Conservation (phyloP, 306 rosid genomes). For the Rosa persica region DNA sequence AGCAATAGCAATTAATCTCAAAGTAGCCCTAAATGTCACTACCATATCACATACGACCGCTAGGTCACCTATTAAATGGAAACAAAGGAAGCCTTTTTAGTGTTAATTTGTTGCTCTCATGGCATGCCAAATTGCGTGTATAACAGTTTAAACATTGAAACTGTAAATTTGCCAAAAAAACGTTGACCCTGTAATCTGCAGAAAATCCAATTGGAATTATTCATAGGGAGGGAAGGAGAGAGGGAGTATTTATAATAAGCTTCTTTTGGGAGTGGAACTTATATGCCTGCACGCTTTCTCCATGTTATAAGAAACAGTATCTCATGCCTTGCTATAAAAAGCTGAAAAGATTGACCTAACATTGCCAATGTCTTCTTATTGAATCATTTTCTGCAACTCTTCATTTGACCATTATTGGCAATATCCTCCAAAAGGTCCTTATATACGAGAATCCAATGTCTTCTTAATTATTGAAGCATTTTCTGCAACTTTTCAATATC, state of each 20-base stretch:
- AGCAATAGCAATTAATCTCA: no score
- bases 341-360: background rate
- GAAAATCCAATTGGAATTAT: background rate
- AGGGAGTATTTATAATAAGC: no score
- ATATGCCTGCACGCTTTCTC: background rate
- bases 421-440: constrained; percentile 17
- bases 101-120: background rate
- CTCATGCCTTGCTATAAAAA: background rate
- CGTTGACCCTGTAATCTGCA: background rate
- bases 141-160: background rate
- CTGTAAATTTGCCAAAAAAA: background rate
- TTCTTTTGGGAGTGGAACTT: background rate
- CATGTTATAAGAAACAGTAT: background rate
- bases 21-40: no score
- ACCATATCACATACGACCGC: no score
- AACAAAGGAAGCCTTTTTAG: background rate
- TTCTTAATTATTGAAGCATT: background rate
- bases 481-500: background rate
- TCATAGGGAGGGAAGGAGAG: background rate
- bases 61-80: no score
- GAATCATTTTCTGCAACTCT: background rate
- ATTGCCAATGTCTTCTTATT: background rate
- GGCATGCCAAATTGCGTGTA: background rate
- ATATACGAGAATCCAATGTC: background rate
- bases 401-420: constrained; percentile 14